Conservation (phyloP, 306 rosid genomes). For the Dicorynia guianensis region DNA sequence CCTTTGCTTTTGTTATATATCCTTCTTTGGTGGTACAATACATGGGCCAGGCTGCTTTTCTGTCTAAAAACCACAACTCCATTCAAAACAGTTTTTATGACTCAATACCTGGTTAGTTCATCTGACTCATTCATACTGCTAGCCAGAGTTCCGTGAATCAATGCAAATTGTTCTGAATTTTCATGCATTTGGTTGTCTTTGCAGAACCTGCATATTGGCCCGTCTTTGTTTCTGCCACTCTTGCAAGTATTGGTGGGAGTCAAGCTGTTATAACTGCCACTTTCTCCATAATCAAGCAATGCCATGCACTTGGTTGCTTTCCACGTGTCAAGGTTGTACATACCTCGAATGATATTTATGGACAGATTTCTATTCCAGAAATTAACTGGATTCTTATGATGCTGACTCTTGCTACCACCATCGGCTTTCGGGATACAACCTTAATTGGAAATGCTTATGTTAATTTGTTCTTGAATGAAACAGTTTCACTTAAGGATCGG, state of each 20-base stretch:
- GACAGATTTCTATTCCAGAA: constrained; percentile 89
- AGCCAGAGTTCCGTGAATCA: constrained; percentile 11
- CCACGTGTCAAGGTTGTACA: constrained; percentile 91
- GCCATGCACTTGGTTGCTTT: constrained; percentile 94
- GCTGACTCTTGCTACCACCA: constrained; percentile 79
- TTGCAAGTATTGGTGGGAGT: constrained; percentile 90
- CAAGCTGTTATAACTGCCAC: constrained; percentile 93
- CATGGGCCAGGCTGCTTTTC: constrained; percentile 94
- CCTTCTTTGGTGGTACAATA: constrained; percentile 91
- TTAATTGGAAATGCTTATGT: constrained; percentile 90
- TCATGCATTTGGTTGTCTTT: constrained; percentile 37
- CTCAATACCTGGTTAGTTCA: constrained; percentile 79
- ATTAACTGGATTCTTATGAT: constrained; percentile 92
- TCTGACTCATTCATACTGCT: constrained; percentile 23
- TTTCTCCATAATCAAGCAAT: constrained; percentile 86
- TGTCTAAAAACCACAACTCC: constrained; percentile 59
- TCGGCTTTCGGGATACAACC: constrained; percentile 81
- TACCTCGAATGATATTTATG: constrained; percentile 80
- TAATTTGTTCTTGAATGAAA: constrained; percentile 38
- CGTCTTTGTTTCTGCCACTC: constrained; percentile 77
- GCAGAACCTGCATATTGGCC: constrained; percentile 85
- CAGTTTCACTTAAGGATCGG: constrained; percentile 21
- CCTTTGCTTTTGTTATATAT: constrained; percentile 73
- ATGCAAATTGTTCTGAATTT: constrained; percentile 30
- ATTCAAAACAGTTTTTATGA: constrained; percentile 63